These are phyloP conservation scores for Stephanodiscus minutulus DNA, from an alignment of 108 stramenopile species.

Conservation along the genomic window DNA sequence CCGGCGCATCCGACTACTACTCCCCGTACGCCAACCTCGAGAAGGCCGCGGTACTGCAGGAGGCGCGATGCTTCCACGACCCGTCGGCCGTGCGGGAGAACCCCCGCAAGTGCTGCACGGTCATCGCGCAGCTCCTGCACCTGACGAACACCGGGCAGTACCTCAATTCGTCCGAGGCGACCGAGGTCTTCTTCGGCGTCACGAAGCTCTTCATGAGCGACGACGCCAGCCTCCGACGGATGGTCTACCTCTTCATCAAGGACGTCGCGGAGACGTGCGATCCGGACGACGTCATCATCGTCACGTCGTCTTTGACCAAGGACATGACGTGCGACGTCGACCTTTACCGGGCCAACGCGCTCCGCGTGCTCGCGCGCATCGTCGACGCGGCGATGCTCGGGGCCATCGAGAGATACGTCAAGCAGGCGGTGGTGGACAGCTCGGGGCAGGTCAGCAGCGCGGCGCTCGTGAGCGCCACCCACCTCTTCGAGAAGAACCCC, in stretches of 20 bases:
- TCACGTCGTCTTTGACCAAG: conserved; percentile 96
- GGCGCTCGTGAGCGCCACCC: conserved; percentile 90
- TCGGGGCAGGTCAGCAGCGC: conserved; percentile 94
- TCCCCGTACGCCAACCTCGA: conserved; percentile 96
- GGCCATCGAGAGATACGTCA: conserved; percentile 98
- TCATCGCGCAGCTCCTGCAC: conserved; percentile 97
- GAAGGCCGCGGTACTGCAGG: conserved; percentile 97
- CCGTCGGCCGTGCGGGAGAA: conserved; percentile 91
- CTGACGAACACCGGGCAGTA: conserved; percentile 87
- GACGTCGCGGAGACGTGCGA: conserved; percentile 98
- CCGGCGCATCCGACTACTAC: conserved; percentile 57
- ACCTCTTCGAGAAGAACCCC: conserved; percentile 70
- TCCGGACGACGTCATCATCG: conserved; percentile 99
- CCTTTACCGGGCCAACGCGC: conserved; percentile 97
- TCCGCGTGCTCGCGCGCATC: conserved; percentile 96
- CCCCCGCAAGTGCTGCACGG: conserved; percentile 97
- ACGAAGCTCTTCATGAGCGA: conserved; percentile 99
- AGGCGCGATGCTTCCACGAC: conserved; percentile 98
- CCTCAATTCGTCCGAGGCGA: conserved; percentile 77
- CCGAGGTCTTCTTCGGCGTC: conserved; percentile 99
- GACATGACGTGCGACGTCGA: conserved; percentile 99
- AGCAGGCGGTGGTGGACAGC: conserved; percentile 98
- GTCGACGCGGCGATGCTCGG: conserved; percentile 98
- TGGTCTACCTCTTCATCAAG: conserved; percentile 99
- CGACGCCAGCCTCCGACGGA: conserved; percentile 83